Evolutionary conservation across 768 basidiomycete species (phyloP).

Genomic region (Pluteus cervinus): DNA sequence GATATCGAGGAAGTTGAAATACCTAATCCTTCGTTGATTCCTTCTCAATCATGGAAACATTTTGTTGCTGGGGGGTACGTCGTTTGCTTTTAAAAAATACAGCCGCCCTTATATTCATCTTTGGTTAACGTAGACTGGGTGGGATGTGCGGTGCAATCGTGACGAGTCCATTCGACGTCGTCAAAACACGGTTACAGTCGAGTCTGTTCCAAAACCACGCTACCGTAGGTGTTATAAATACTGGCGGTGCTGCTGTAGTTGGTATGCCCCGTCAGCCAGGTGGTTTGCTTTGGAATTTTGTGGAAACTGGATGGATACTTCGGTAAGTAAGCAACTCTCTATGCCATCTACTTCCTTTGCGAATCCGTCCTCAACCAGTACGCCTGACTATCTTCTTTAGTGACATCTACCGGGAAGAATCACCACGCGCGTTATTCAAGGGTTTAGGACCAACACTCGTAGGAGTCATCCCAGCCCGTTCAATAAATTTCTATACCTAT

Average conservation of each 20-base stretch:
- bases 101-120: slow-evolving; percentile 6
- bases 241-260: slow-evolving; percentile 24
- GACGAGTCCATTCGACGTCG: slow-evolving; percentile 96
- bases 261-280: slow-evolving; percentile 33
- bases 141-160: slow-evolving; percentile 98
- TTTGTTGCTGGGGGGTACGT: slow-evolving; percentile 84
- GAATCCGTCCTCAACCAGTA: neutral
- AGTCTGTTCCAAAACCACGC: slow-evolving; percentile 59
- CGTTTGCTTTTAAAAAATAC: slow-evolving; percentile 1
- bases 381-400: slow-evolving; percentile 29
- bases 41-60: slow-evolving; percentile 79
- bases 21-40: slow-evolving; percentile 40
- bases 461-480: slow-evolving; percentile 91
- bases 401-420: slow-evolving; percentile 86
- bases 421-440: slow-evolving; percentile 84
- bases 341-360: neutral
- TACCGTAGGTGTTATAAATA: slow-evolving; percentile 31
- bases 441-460: slow-evolving; percentile 93
- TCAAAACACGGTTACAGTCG: slow-evolving; percentile 95
- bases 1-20: no score
- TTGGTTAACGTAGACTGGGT: slow-evolving; percentile 57
- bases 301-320: slow-evolving; percentile 88
- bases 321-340: slow-evolving; percentile 59
- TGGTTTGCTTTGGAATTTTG: slow-evolving; percentile 84
- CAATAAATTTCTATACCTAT: slow-evolving; percentile 97